These are phyloP conservation scores for Ophiostoma novo-ulmi DNA, from an alignment of 2,329 filamentous ascomycete genomes.

Conservation along the genomic window DNA sequence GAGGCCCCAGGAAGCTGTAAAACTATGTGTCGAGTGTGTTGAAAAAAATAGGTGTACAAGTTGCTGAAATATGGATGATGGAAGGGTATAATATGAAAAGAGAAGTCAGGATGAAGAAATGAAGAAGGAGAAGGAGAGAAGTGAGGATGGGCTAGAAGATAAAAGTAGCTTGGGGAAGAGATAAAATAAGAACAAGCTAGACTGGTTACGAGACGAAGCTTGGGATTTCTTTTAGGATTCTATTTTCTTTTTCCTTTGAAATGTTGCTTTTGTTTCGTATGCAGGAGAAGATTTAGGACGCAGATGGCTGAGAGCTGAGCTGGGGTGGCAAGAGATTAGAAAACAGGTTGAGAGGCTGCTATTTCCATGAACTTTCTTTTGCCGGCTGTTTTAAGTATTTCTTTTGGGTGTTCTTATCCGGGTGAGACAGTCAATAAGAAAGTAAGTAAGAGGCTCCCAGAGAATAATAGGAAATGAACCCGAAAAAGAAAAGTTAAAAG, in stretches of 20 bases:
- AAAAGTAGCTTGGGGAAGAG: background rate
- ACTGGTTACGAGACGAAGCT: conserved; percentile 1
- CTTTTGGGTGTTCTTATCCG: background rate
- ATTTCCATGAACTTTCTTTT: too few species aligned
- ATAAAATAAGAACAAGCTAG: background rate
- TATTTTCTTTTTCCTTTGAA: background rate
- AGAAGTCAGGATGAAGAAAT: background rate
- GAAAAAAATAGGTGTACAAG: background rate
- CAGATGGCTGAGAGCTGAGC: conserved; percentile 8
- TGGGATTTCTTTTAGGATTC: background rate
- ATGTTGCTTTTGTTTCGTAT: background rate
- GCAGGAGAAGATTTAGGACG: conserved; percentile 1
- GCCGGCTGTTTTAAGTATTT: background rate
- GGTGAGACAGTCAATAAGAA: conserved; percentile 6
- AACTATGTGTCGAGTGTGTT: background rate
- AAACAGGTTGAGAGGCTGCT: background rate
- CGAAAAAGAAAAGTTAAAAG: background rate
- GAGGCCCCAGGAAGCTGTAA: too few species aligned
- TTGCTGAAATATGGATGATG: background rate
- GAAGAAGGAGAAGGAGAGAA: background rate
- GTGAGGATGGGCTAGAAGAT: background rate
- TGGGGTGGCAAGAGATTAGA: background rate
- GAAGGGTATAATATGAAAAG: background rate
- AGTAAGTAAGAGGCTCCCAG: background rate
- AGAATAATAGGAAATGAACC: background rate